Conservation (phyloP, 257 asterid species). For the Rehmannia glutinosa region DNA sequence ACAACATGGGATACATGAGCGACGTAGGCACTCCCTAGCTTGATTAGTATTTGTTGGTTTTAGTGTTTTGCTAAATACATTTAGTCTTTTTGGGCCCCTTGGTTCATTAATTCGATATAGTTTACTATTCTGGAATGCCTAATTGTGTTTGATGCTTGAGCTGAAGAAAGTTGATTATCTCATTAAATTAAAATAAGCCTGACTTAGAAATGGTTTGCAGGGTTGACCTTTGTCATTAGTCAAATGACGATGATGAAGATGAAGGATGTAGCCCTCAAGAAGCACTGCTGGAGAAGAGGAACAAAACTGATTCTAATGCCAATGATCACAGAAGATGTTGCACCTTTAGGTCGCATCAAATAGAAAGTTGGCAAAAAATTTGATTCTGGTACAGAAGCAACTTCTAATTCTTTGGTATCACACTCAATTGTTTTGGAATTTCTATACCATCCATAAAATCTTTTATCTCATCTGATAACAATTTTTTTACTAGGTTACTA, state of each 20-base stretch:
- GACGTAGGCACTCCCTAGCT: slow-evolving; percentile 25
- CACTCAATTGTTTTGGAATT: too few relatives aligned
- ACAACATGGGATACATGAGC: slow-evolving; percentile 33
- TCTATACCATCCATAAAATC: too few relatives aligned
- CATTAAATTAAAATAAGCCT: too few relatives aligned
- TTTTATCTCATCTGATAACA: too few relatives aligned
- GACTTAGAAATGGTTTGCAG: too few relatives aligned
- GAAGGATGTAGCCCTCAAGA: slow-evolving; percentile 56
- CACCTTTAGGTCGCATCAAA: slow-evolving; percentile 29
- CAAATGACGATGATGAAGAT: slow-evolving; percentile 81
- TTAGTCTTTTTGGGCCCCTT: too few relatives aligned
- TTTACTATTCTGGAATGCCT: too few relatives aligned
- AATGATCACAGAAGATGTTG: slow-evolving; percentile 35
- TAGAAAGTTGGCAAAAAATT: slow-evolving; percentile 82
- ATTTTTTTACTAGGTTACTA: too few relatives aligned
- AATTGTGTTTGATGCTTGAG: too few relatives aligned
- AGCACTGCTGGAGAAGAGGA: slow-evolving; percentile 54
- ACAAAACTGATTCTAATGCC: slow-evolving; percentile 31
- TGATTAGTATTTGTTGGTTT: neutral
- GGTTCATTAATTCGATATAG: too few relatives aligned
- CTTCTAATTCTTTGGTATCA: neutral
- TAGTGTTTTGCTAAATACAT: neutral
- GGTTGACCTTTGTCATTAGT: slow-evolving; percentile 89
- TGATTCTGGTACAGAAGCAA: slow-evolving; percentile 53
- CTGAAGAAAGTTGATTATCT: too few relatives aligned